Evolutionary conservation across 495 filamentous ascomycete species (phyloP).

Genomic region (Rusavskia elegans): DNA sequence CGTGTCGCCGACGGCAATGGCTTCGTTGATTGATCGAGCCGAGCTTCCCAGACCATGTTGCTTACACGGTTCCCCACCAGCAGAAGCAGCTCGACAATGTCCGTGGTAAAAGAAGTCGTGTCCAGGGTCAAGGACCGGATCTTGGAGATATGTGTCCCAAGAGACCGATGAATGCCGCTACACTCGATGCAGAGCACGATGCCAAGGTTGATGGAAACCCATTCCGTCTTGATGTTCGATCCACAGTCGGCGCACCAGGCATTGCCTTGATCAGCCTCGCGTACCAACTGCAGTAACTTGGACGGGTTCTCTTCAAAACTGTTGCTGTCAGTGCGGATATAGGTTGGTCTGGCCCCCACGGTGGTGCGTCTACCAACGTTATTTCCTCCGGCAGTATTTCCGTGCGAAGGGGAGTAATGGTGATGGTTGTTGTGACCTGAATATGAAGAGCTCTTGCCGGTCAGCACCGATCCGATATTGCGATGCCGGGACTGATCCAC

Average conservation of each 20-base stretch:
- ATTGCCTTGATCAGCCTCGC: constrained; percentile 86
- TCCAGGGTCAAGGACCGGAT: constrained; percentile 90
- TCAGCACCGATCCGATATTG: constrained; percentile 82
- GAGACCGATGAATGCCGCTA: constrained; percentile 89
- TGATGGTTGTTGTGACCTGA: constrained; percentile 43
- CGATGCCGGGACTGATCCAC: constrained; percentile 42
- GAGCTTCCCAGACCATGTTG: constrained; percentile 95
- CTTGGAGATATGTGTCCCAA: constrained; percentile 97
- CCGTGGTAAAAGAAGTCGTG: constrained; percentile 85
- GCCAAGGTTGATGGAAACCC: constrained; percentile 96
- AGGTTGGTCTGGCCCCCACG: constrained; percentile 73
- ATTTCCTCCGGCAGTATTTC: constrained; percentile 17
- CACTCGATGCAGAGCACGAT: constrained; percentile 98
- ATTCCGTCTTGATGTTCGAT: constrained; percentile 82
- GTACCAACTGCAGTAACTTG: constrained; percentile 69
- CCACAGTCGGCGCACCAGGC: constrained; percentile 92
- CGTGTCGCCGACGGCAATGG: constrained; percentile 61
- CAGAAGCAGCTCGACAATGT: constrained; percentile 88
- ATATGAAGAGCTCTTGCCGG: constrained; percentile 78
- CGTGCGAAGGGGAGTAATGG: constrained; percentile 33
- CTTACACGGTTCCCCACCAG: constrained; percentile 86
- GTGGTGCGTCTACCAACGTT: constrained; percentile 70
- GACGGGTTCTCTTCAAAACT: constrained; percentile 69
- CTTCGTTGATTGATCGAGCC: constrained; percentile 52
- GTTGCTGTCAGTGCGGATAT: constrained; percentile 46